Evolutionary conservation across 2,329 filamentous ascomycete genomes (phyloP), one percentile per base, ranked within the genome.

Genomic region (Colletotrichum sp.): DNA sequence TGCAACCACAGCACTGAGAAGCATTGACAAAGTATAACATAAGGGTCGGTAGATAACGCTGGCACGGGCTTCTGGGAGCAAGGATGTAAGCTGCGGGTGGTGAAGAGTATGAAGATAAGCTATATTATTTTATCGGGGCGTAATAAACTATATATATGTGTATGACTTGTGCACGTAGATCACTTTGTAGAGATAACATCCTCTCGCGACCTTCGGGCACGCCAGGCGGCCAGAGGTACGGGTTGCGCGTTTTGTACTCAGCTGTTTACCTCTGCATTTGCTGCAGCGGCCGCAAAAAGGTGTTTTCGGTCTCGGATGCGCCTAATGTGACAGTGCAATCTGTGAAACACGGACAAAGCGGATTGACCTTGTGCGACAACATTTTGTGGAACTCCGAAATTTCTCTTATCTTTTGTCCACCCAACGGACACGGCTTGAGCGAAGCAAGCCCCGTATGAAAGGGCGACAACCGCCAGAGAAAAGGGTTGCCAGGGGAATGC

Each of bases 401-500:
- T 7, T 52, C 43, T 13, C 43, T 52, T 52, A 52, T 52, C 43
- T 52, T 48, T 48, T 52, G 43, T 7, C 43, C 43, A 52, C n/a
- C 4, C n/a, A 2, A 21, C n/a, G 43, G 6, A 4, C n/a, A 52
- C 43, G 12, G 43, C 43, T 24, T 24, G 43, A 21, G 43, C 43
- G 43, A 52, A 52, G 39, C 18, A n/a, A 48, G 18, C 39, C 39
- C n/a, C 43, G 3, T 52, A 52, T 13, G 43, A 52, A 52, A 21
- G 43, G n/a, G 3, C 9, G 18, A 48, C 43, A 48, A n/a, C 39
- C 43, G n/a, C 6, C 43, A n/a, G 7, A 21, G n/a, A 3, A 21
- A 21, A 21, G 9, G 0, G 43, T 13, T 21, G 1, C 6, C 43
- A 13, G n/a, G 12, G 10, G 0, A 1, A 21, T 52, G 10, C 0